These are phyloP conservation scores for Lolium multiflorum DNA, from an alignment of 176 grass and related monocot species.

Conservation along the genomic window DNA sequence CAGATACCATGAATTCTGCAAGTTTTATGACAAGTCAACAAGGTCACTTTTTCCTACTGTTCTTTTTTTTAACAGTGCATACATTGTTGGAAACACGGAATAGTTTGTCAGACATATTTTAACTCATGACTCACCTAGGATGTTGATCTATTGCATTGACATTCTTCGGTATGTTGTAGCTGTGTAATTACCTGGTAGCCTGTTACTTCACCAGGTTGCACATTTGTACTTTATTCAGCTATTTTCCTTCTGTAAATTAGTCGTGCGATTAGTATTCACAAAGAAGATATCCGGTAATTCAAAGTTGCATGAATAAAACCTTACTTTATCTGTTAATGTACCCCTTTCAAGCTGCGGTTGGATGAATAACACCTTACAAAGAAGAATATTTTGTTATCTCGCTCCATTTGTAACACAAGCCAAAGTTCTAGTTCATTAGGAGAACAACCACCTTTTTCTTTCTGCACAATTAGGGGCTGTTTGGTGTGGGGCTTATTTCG, in stretches of 20 bases:
- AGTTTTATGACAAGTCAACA: slow-evolving; percentile 72
- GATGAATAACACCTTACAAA: neutral
- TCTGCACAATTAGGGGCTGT: neutral
- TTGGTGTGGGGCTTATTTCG: too few relatives aligned
- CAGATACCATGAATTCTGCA: slow-evolving; percentile 64
- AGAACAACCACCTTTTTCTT: neutral
- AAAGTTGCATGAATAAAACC: too few relatives aligned
- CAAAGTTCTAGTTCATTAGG: neutral
- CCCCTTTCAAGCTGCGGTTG: neutral
- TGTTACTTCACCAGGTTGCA: slow-evolving; percentile 6
- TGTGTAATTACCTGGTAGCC: neutral
- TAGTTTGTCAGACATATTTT: neutral
- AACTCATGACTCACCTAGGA: neutral
- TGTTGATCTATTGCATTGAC: slow-evolving; percentile 11
- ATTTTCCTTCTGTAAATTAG: slow-evolving; percentile 10
- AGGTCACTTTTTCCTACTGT: slow-evolving; percentile 48
- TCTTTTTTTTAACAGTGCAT: neutral
- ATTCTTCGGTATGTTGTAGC: slow-evolving; percentile 13
- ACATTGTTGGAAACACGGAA: slow-evolving; percentile 7
- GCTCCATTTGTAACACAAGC: neutral
- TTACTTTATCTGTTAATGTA: neutral
- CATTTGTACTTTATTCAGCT: slow-evolving; percentile 1
- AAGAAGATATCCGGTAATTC: neutral
- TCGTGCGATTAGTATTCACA: neutral
- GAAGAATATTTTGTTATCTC: neutral